Percentiles rank a stretch among this genome's conserved stretches.
Conservation (phyloP, 208 protist genomes). For the Leishmania guyanensis region DNA sequence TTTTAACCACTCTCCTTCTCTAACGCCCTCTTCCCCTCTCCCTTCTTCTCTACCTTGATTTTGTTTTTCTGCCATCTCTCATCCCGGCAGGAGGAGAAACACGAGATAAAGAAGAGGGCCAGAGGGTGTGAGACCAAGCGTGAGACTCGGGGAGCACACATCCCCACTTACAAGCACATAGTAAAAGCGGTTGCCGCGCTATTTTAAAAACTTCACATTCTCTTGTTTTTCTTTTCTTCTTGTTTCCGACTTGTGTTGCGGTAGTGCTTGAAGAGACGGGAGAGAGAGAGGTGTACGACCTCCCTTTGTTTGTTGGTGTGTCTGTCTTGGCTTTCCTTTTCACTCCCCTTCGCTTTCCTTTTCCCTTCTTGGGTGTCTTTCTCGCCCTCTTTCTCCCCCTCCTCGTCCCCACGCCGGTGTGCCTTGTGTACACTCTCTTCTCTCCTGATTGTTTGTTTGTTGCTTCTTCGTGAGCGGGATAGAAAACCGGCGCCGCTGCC, state of each 20-base stretch:
- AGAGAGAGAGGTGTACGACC: neutral
- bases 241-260: neutral
- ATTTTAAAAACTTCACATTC: neutral
- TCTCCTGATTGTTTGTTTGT: neutral
- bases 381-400: slow-evolving; percentile 1
- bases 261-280: neutral
- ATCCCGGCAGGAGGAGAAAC: neutral
- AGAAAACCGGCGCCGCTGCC: neutral
- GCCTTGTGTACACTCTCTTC: neutral
- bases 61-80: neutral
- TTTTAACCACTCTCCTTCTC: slow-evolving; percentile 4
- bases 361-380: slow-evolving; percentile 3
- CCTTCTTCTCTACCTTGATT: neutral
- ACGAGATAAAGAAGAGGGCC: neutral
- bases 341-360: neutral
- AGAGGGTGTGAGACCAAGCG: slow-evolving; percentile 7
- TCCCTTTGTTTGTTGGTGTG: slow-evolving; percentile 3
- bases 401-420: neutral
- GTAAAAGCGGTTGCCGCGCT: neutral
- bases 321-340: too few relatives aligned
- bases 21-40: slow-evolving; percentile 2
- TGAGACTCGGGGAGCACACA: neutral
- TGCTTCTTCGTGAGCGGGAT: too few relatives aligned
- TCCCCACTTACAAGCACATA: neutral
- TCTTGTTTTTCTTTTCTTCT: neutral